A percentile compares a stretch with the other conserved stretches of the same genome.
These are phyloP conservation scores for Colletotrichum eremochloae DNA, from an alignment of 2,329 filamentous ascomycete species.

Conservation along the genomic window DNA sequence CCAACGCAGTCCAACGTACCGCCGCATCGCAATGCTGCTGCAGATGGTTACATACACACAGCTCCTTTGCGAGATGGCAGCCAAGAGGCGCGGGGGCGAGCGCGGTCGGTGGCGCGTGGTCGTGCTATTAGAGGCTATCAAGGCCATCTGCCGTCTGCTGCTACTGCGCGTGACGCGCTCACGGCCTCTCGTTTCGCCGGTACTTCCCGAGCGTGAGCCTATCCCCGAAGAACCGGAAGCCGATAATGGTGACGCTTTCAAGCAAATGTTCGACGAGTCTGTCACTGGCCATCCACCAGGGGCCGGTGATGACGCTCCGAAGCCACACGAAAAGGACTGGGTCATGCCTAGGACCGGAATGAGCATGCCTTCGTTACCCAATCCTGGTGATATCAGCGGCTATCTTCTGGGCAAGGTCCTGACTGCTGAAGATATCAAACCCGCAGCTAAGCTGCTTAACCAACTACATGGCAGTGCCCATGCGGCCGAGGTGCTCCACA, in stretches of 20 bases:
- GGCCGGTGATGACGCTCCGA: slow-evolving; percentile 57
- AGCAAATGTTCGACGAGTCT: slow-evolving; percentile 60
- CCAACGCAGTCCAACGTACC: slow-evolving; percentile 76
- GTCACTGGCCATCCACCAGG: slow-evolving; percentile 73
- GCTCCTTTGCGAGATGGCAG: slow-evolving; percentile 96
- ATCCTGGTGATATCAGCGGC: slow-evolving; percentile 83
- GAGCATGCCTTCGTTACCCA: slow-evolving; percentile 85
- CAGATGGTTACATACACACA: slow-evolving; percentile 96
- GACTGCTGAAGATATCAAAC: slow-evolving; percentile 96
- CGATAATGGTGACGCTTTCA: slow-evolving; percentile 56
- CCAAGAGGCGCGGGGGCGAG: slow-evolving; percentile 86
- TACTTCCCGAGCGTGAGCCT: slow-evolving; percentile 86
- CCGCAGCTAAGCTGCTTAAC: slow-evolving; percentile 88
- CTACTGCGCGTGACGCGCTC: slow-evolving; percentile 87
- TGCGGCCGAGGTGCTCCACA: slow-evolving; percentile 90
- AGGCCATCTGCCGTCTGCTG: slow-evolving; percentile 85
- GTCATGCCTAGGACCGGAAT: slow-evolving; percentile 95
- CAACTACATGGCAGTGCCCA: slow-evolving; percentile 80
- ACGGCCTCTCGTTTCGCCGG: slow-evolving; percentile 84
- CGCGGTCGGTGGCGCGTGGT: slow-evolving; percentile 87
- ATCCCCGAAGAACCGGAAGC: slow-evolving; percentile 71
- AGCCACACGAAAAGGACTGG: slow-evolving; percentile 74
- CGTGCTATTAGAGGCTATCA: slow-evolving; percentile 85
- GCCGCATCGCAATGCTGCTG: slow-evolving; percentile 82
- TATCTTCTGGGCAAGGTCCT: slow-evolving; percentile 93